These are phyloP conservation scores for Acanthamoeba royreba DNA, from an alignment of 208 protist genomes.

Conservation along the genomic window DNA sequence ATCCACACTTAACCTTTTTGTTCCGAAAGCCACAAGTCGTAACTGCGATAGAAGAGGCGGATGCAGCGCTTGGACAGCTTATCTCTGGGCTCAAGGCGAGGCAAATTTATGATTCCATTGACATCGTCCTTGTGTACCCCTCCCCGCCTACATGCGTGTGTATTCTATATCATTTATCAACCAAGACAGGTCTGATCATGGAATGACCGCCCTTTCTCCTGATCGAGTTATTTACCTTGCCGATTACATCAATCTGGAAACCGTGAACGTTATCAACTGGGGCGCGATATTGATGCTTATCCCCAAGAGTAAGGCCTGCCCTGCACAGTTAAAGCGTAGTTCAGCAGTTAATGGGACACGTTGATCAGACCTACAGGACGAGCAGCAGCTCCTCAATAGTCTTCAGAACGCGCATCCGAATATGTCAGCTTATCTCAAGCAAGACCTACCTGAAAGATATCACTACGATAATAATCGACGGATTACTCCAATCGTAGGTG, in stretches of 20 bases:
- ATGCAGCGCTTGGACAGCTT: background rate
- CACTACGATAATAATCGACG: constrained; percentile 34
- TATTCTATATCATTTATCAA: background rate
- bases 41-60: background rate
- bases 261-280: background rate
- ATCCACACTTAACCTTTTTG: background rate
- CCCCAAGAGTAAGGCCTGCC: background rate
- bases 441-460: background rate
- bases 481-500: background rate
- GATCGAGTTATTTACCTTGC: background rate
- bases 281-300: background rate
- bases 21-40: background rate
- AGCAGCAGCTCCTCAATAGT: background rate
- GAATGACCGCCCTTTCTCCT: background rate
- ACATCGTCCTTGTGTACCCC: constrained; percentile 14
- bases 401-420: constrained; percentile 38
- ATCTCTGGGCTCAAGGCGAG: background rate
- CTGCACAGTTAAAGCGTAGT: background rate
- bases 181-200: constrained; percentile 4
- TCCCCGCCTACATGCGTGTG: background rate
- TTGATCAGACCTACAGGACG: background rate
- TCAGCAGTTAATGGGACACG: background rate
- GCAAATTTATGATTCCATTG: background rate
- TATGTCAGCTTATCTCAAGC: constrained; percentile 19
- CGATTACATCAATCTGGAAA: background rate